A percentile compares a stretch with the other conserved stretches of the same genome.
phyloP scores from a whole-genome alignment of 768 basidiomycete species.

The Boletus sp. region DNA sequence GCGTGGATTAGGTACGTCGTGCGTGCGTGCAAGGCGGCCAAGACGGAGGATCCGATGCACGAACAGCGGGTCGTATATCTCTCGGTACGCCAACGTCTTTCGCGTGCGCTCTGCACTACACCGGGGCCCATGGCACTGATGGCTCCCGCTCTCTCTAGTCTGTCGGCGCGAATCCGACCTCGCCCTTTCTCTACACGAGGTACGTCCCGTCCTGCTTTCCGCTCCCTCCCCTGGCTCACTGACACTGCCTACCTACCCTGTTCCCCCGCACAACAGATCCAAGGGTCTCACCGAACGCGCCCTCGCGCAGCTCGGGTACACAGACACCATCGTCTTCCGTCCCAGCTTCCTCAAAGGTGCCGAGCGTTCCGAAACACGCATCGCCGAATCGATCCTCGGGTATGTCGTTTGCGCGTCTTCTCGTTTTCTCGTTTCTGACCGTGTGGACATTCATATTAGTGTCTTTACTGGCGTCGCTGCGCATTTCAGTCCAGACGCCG shows the following conservation, averaged over 20 bases:
- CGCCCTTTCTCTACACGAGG: constrained; percentile 53
- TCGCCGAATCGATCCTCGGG: constrained; percentile 43
- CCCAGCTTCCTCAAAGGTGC: constrained; percentile 55
- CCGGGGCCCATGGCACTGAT: no score
- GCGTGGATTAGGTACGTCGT: constrained; percentile 59
- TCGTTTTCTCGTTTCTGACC: no score
- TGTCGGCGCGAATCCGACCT: constrained; percentile 45
- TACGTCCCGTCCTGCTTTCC: constrained; percentile 24
- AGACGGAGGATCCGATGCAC: constrained; percentile 40
- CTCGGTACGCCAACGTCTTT: constrained; percentile 40
- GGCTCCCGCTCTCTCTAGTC: constrained; percentile 34
- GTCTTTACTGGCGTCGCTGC: constrained; percentile 38
- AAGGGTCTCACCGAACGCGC: constrained; percentile 75
- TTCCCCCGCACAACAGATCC: constrained; percentile 56
- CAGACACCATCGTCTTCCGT: constrained; percentile 68
- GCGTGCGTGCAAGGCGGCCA: constrained; percentile 67
- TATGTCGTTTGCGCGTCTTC: constrained; percentile 26
- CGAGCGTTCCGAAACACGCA: constrained; percentile 40
- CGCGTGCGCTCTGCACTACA: no score
- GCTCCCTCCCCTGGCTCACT: background rate
- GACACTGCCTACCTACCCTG: no score
- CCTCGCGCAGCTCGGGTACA: constrained; percentile 65
- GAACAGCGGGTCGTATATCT: constrained; percentile 67
- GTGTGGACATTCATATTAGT: constrained; percentile 32
- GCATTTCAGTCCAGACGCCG: constrained; percentile 34